A percentile compares a stretch with the other conserved stretches of the same genome.
phyloP scores from a whole-genome alignment of 2,329 filamentous ascomycete species.

The Colletotrichum graminicola region DNA sequence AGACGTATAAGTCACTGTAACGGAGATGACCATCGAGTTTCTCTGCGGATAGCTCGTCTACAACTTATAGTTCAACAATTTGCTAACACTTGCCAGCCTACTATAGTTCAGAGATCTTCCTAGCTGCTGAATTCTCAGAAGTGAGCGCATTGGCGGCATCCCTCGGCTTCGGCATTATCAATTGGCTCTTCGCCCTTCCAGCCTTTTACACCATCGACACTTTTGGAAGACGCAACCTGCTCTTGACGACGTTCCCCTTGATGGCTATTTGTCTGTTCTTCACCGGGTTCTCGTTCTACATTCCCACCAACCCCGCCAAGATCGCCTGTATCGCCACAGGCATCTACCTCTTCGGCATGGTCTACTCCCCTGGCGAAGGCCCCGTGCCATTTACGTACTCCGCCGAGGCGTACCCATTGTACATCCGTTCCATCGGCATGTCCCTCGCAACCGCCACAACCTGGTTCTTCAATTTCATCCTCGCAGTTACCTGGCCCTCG shows the following conservation, averaged over 20 bases:
- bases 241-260: constrained; percentile 73
- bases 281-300: constrained; percentile 61
- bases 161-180: constrained; percentile 74
- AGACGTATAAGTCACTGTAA: too few relatives aligned
- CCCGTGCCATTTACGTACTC: constrained; percentile 76
- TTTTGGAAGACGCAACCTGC: constrained; percentile 73
- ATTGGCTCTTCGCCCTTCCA: constrained; percentile 73
- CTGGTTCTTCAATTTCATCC: constrained; percentile 60
- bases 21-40: too few relatives aligned
- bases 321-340: constrained; percentile 61
- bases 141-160: constrained; percentile 69
- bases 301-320: constrained; percentile 52
- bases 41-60: neutral
- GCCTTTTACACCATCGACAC: constrained; percentile 77
- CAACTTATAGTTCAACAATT: constrained; percentile 52
- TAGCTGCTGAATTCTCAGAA: constrained; percentile 64
- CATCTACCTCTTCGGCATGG: constrained; percentile 63
- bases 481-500: constrained; percentile 61
- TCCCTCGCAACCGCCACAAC: constrained; percentile 66
- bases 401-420: constrained; percentile 74
- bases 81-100: constrained; percentile 55
- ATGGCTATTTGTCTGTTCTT: constrained; percentile 68
- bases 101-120: constrained; percentile 73
- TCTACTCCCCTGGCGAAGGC: constrained; percentile 72
- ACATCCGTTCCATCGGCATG: constrained; percentile 73